Evolutionary conservation across 202 grass and related monocot genomes (phyloP).

Genomic region (Dendrocalamus latiflorus): DNA sequence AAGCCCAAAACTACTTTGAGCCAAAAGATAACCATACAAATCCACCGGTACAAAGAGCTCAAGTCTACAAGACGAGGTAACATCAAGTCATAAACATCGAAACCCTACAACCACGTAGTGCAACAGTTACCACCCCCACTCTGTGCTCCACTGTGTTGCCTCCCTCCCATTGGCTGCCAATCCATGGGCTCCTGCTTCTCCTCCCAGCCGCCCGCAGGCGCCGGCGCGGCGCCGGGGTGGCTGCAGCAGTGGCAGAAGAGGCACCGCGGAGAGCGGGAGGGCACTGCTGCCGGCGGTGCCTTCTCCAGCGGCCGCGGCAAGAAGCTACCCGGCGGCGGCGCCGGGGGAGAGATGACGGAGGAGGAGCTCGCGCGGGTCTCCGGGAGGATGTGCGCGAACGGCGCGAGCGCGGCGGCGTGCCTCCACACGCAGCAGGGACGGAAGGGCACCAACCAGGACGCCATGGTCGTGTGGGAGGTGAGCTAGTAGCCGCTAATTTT

Average conservation of each 20-base stretch:
- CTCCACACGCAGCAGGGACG: slow-evolving; percentile 95
- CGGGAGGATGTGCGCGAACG: slow-evolving; percentile 74
- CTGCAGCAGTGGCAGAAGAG: slow-evolving; percentile 47
- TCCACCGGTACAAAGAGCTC: slow-evolving; percentile 14
- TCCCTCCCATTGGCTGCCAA: slow-evolving; percentile 42
- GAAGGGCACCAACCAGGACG: slow-evolving; percentile 99
- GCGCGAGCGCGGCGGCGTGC: slow-evolving; percentile 56
- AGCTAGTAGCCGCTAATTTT: slow-evolving; percentile 25
- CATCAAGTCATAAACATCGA: slow-evolving; percentile 37
- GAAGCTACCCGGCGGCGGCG: slow-evolving; percentile 15
- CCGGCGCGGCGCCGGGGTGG: slow-evolving; percentile 7
- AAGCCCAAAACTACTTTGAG: no score
- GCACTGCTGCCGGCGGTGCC: not conserved
- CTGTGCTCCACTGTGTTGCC: slow-evolving; percentile 40
- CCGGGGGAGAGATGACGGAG: slow-evolving; percentile 45
- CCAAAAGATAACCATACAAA: slow-evolving; percentile 39
- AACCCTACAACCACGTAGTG: slow-evolving; percentile 37
- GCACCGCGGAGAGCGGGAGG: slow-evolving; percentile 9
- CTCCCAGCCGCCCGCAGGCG: slow-evolving; percentile 35
- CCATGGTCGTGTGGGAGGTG: slow-evolving; percentile 96
- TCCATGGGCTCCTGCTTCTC: slow-evolving; percentile 88
- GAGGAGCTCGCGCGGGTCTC: slow-evolving; percentile 59
- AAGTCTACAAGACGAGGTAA: slow-evolving; percentile 22
- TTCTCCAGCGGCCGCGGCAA: slow-evolving; percentile 15
- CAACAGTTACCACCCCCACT: slow-evolving; percentile 35